Percentiles rank a stretch among this genome's conserved stretches.
Evolutionary conservation across 2,329 filamentous ascomycete genomes (phyloP).

Genomic region (Rutstroemia sp.): DNA sequence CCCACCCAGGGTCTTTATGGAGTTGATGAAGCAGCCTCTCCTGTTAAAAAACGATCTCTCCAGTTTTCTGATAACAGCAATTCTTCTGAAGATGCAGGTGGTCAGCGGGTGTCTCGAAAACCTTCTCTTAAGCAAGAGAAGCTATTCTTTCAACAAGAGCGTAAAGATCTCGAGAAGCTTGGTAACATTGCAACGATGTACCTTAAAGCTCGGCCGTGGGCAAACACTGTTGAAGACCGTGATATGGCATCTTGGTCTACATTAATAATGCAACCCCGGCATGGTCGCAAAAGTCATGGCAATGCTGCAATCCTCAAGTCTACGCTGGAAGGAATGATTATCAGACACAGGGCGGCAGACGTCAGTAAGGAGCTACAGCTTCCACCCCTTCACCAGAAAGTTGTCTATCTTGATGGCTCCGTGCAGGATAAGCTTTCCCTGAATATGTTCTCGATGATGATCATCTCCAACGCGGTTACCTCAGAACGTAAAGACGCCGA

Average conservation of each 20-base stretch:
- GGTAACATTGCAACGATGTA: slow-evolving; percentile 62
- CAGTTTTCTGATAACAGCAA: not conserved
- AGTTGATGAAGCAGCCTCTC: slow-evolving; percentile 40
- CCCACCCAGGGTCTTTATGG: slow-evolving; percentile 79
- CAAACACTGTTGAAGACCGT: slow-evolving; percentile 46
- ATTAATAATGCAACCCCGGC: slow-evolving; percentile 57
- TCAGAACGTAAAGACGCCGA: slow-evolving; percentile 78
- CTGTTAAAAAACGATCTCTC: not conserved
- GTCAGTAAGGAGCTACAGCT: slow-evolving; percentile 56
- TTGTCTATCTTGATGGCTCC: slow-evolving; percentile 70
- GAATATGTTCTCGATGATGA: slow-evolving; percentile 77
- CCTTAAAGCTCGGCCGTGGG: slow-evolving; percentile 72
- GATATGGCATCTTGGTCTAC: slow-evolving; percentile 60
- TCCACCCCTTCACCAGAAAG: slow-evolving; percentile 63
- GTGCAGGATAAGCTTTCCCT: slow-evolving; percentile 77
- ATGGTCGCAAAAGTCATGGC: slow-evolving; percentile 44
- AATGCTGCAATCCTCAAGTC: slow-evolving; percentile 55
- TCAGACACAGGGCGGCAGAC: slow-evolving; percentile 71
- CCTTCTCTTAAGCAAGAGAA: not conserved
- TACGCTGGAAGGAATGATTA: slow-evolving; percentile 70
- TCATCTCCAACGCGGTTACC: slow-evolving; percentile 80
- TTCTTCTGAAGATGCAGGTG: not conserved
- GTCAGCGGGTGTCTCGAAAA: not conserved
- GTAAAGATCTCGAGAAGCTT: slow-evolving; percentile 58
- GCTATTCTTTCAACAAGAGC: slow-evolving; percentile 39